Base-by-base conservation (phyloP, 2,329 filamentous ascomycete genomes). In the Botrytis fabae region DNA sequence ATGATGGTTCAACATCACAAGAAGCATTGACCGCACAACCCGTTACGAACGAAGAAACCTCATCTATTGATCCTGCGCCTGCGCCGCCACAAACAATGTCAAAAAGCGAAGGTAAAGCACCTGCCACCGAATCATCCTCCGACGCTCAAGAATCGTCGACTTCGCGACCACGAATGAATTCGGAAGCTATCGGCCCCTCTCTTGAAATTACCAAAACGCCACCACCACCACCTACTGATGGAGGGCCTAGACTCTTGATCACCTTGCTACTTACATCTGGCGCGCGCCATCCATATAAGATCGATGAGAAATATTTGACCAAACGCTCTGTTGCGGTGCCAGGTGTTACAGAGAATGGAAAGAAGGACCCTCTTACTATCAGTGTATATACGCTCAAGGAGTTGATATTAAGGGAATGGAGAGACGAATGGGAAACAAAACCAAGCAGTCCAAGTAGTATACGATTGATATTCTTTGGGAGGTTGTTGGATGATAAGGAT, bases 361-460 rank as follows among this genome's bases (percentile, higher is more conserved):
- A 83, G 75, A 86, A 88, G 76, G 94, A 98, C 80, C 94, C 94
- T 1, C 95, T 94, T 80, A 93, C 91, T 80, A 94, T 98, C 83
- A 97, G 93, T 77, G 92, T 97, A 69, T 97, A 98, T 81, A 97
- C 93, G 4, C 85, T 98, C 76, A 98, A 98, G 83, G 94, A 98
- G 84, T 85, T 98, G 80, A 97, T 98, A 81, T 88, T 96, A 85
- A 88, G 93, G 78, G 95, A 98, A 82, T 98, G 95, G 95, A 88
- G 94, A 77, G 91, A 91, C 78, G 93, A 98, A 81, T 98, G 95
- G 95, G 95, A 97, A 79, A 85, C 90, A 25, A 91, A 93, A 80
- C 95, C 95, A 1, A 90, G 92, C 40, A 96, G 93, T 80, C 95
- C 95, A 18, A 95, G 91, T 79, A 93, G 92, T 75, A 98, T 98